phyloP scores from a whole-genome alignment of 371 early-diverging fungal species.

The Capillidium heterosporum region DNA sequence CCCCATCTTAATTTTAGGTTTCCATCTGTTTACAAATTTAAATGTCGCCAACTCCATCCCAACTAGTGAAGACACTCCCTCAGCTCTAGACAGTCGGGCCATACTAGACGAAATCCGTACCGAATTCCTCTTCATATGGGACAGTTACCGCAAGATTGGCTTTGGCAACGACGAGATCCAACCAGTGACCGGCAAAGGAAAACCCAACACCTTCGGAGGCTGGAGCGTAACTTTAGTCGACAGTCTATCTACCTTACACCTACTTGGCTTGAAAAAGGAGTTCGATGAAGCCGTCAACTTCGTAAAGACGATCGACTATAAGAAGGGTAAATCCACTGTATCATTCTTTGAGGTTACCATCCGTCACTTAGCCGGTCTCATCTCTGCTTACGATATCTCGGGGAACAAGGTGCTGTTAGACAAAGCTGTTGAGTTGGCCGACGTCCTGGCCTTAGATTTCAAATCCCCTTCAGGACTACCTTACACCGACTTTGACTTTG shows the following conservation, averaged over 20 bases:
- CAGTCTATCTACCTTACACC: conserved; percentile 51
- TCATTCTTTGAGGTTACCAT: conserved; percentile 74
- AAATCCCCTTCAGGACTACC: conserved; percentile 37
- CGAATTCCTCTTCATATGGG: conserved; percentile 20
- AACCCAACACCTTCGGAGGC: conserved; percentile 26
- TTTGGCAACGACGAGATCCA: conserved; percentile 28
- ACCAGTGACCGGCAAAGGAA: conserved; percentile 18
- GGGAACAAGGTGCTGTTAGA: conserved; percentile 17
- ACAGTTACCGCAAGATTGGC: conserved; percentile 39
- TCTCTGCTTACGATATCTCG: conserved; percentile 56
- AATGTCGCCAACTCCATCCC: too few species aligned
- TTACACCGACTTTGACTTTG: neutral
- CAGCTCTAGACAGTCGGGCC: too few species aligned
- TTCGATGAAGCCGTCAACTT: conserved; percentile 34
- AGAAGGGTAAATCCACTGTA: conserved; percentile 11
- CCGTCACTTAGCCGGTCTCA: conserved; percentile 67
- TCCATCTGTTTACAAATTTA: too few species aligned
- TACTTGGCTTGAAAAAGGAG: conserved; percentile 58
- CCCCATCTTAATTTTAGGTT: too few species aligned
- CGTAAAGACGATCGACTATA: conserved; percentile 28
- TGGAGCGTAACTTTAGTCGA: conserved; percentile 65
- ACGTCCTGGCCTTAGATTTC: conserved; percentile 30
- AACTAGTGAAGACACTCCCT: too few species aligned
- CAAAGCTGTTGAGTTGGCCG: conserved; percentile 31
- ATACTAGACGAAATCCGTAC: too few species aligned